Base-by-base conservation (phyloP, 2,329 filamentous ascomycete species). In the Westerdykella aurantiaca region DNA sequence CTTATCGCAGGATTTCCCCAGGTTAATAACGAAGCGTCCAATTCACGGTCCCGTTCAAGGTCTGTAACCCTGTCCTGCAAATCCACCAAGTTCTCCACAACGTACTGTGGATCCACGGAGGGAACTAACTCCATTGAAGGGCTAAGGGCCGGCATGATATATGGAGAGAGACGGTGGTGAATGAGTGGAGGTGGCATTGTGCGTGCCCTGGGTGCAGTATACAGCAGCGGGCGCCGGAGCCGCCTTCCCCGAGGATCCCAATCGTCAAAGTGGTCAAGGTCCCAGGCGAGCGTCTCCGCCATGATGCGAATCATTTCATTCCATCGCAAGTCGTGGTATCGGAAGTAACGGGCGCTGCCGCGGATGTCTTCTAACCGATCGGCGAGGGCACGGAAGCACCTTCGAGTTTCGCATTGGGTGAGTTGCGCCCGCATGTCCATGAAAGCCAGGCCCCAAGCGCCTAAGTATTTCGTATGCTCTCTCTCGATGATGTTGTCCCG, bases 391-490 rank as follows among this genome's bases (percentile, higher is more conserved):
- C 33, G 33, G 33, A 35, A 35, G n/a, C 33, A 35, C 7, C 17
- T 6, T 14, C 6, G 17, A 6, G 4, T 12, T 35, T 14, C n/a
- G 7, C 2, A 3, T 18, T 16, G 7, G 33, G 4, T 18, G 37
- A 23, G n/a, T n/a, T 49, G 34, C 22, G 13, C 9, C 12, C 22
- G 2, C 14, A 50, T 37, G 5, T 34, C 18, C n/a, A 34, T 13
- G 33, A 48, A 33, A 6, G 39, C 45, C 13, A 35, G 14, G 18
- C 17, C 39, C 48, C 48, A 50, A 18, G 34, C 37, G 11, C 18
- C 3, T 9, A 47, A 35, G 14, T 34, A 25, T 12, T 18, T 21
- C 7, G 41, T 11, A 7, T 18, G 34, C 25, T 46, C 44, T 9
- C 33, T 11, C 21, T 9, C 21, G 13, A 48, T 12, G 40, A 50